Evolutionary conservation across 768 basidiomycete species (phyloP), one percentile per base, ranked within the genome.

Genomic region (Tricholoma sp.): DNA sequence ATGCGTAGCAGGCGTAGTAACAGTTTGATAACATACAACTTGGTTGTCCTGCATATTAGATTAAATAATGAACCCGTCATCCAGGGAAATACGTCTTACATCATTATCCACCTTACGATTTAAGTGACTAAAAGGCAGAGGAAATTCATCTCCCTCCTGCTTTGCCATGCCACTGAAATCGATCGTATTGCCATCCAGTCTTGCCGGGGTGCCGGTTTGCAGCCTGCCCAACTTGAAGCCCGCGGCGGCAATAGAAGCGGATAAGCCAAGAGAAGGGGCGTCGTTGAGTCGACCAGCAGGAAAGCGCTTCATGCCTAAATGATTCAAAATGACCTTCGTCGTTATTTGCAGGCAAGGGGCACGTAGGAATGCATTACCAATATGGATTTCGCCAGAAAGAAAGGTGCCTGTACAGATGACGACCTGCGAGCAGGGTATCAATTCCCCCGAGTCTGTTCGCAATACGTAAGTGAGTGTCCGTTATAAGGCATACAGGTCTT

Each of bases 391-490:
- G 10, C 91, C 94, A 2, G 88, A 88, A 22, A 96, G 79, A 67
- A 96, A 96, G 0, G 94, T 96, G 7, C 94, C 94, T 0, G 93
- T 95, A 63, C 91, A 93, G 12, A 96, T 80, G 27, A 96, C 88
- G 10, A 94, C 89, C 61, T 87, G 84, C 3, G 87, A 84, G 64
- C 91, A 95, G 16, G 74, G 73, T 27, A 95, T 84, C 16, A 85
- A 66, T 52, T 93, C 87, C 9, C 91, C 89, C 4, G 81, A 77
- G 31, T 91, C 91, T 91, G 68, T 10, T 6, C 24, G 16, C 24
- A 1, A 47, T 34, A n/a, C 8, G 3, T 49, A 12, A 37, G 10
- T 21, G n/a, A 35, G 24, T 51, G 27, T 7, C 1, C 45, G 21
- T 35, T 16, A 46, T 18, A 32, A 9, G 22, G 2, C 5, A 22